Percentiles rank a stretch among this genome's conserved stretches.
phyloP scores from a whole-genome alignment of 2,329 filamentous ascomycete genomes.

The Pseudogymnoascus sp. region DNA sequence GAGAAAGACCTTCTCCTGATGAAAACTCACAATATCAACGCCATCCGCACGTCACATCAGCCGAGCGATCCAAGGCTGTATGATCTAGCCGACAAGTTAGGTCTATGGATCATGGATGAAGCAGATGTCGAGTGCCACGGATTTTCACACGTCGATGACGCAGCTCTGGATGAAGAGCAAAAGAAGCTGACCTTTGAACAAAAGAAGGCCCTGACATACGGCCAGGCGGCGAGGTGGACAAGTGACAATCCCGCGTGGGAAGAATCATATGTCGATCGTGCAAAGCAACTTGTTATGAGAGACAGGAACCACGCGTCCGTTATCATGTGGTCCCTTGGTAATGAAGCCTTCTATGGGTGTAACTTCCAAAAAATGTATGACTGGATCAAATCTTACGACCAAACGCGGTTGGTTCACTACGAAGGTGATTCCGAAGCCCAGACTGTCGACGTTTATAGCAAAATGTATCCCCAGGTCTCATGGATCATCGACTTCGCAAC shows the following conservation, averaged over 20 bases:
- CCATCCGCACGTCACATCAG: conserved; percentile 61
- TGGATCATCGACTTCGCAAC: conserved; percentile 10
- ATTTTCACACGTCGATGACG: conserved; percentile 22
- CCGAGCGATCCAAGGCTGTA: conserved; percentile 52
- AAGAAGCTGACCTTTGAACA: conserved; percentile 34
- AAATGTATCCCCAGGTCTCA: conserved; percentile 10
- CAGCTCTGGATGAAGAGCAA: neutral
- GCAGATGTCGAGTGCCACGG: conserved; percentile 45
- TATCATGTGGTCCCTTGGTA: conserved; percentile 49
- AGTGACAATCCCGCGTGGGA: conserved; percentile 39
- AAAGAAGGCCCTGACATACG: conserved; percentile 34
- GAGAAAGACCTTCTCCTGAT: conserved; percentile 46
- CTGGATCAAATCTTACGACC: conserved; percentile 8
- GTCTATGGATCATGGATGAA: conserved; percentile 50
- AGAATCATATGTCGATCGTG: conserved; percentile 46
- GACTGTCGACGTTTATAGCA: conserved; percentile 10
- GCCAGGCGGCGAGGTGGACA: conserved; percentile 35
- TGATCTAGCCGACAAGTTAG: conserved; percentile 54
- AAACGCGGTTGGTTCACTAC: conserved; percentile 11
- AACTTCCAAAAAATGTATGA: conserved; percentile 47
- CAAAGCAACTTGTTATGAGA: conserved; percentile 42
- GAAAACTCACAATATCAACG: conserved; percentile 59
- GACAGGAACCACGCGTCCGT: conserved; percentile 48
- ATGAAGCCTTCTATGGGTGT: conserved; percentile 47
- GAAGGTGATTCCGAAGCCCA: conserved; percentile 8